Base-by-base conservation (phyloP, 202 grass and related monocot genomes). In the Saccharum hybrid region DNA sequence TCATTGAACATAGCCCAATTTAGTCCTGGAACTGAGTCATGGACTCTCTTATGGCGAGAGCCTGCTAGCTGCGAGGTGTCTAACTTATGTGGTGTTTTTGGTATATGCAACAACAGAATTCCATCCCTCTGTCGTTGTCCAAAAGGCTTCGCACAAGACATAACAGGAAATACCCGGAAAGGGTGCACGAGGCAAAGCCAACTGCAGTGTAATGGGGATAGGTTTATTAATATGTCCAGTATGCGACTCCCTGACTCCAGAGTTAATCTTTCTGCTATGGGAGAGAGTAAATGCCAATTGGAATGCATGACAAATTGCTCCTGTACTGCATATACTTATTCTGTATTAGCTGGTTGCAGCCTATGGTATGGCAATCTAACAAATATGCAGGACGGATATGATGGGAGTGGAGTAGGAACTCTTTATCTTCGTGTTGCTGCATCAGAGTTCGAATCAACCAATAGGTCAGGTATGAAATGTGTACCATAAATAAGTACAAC, bases 291-390 rank as follows among this genome's bases (percentile, higher is more conserved):
- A 9, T 86, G 86, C 11, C 13, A 92, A 81, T 16, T 4, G 14
- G 69, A 69, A 0, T 92, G 83, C 76, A 26, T 83, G 22, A 46
- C 0, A 2, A 4, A 40, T 9, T 92, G 86, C 61, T 77, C 56
- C 19, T 92, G 86, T 76, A 84, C 22, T 13, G 86, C 86, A 68
- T 91, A 88, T 71, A 45, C 64, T 80, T 46, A 81, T 83, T 42
- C 59, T 1, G 7, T 7, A 49, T 62, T n/a, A 2, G 46, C 82
- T 10, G 83, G 83, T 4, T 92, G 90, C 83, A 79, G 38, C 26
- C 57, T 92, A 62, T 88, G 74, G 9, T 12, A 37, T 83, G 78
- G 68, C 22, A 39, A 79, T 82, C 68, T 88, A 63, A 45, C 70
- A 57, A 77, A 90, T 54, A 12, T 82, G 36, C 88, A 81, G 64